Percentiles rank a stretch among this genome's conserved stretches.
Evolutionary conservation across 2,329 filamentous ascomycete genomes (phyloP).

Genomic region (Colletotrichum musicola): DNA sequence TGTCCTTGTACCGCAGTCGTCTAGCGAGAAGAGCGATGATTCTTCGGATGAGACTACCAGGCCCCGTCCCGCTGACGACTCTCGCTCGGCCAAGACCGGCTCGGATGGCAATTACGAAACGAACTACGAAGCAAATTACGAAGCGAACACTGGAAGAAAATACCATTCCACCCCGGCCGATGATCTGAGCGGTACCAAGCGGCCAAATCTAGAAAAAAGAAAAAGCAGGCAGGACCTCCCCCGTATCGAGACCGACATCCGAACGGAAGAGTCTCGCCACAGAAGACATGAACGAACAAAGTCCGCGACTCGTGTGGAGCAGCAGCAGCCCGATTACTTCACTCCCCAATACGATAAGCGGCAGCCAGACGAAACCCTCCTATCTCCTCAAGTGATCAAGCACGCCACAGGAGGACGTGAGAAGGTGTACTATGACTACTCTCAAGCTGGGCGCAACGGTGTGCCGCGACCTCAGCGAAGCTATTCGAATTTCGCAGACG

Average conservation of each 20-base stretch:
- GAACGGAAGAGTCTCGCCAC: conserved; percentile 41
- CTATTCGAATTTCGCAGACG: conserved; percentile 46
- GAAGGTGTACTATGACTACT: conserved; percentile 54
- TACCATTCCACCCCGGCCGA: conserved; percentile 48
- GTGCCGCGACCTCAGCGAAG: conserved; percentile 48
- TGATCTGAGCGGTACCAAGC: conserved; percentile 41
- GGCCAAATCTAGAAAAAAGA: conserved; percentile 44
- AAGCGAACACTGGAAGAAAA: conserved; percentile 59
- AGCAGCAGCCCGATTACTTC: conserved; percentile 49
- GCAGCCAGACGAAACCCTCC: conserved; percentile 49
- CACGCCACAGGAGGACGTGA: conserved; percentile 57
- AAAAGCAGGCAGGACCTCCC: conserved; percentile 58
- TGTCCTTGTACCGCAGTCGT: conserved; percentile 64
- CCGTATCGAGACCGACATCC: conserved; percentile 57
- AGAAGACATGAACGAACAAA: conserved; percentile 50
- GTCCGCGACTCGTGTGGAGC: conserved; percentile 49
- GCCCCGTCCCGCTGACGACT: conserved; percentile 38
- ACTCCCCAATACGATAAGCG: conserved; percentile 43
- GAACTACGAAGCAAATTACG: conserved; percentile 44
- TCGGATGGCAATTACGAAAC: conserved; percentile 51
- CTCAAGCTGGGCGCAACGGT: conserved; percentile 40
- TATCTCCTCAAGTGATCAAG: conserved; percentile 59
- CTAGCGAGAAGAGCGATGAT: conserved; percentile 32
- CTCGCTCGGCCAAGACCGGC: conserved; percentile 32
- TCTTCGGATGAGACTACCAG: conserved; percentile 42